Evolutionary conservation across 2,329 filamentous ascomycete species (phyloP), one percentile per base, ranked within the genome.

Genomic region (Westerdykella aurantiaca): DNA sequence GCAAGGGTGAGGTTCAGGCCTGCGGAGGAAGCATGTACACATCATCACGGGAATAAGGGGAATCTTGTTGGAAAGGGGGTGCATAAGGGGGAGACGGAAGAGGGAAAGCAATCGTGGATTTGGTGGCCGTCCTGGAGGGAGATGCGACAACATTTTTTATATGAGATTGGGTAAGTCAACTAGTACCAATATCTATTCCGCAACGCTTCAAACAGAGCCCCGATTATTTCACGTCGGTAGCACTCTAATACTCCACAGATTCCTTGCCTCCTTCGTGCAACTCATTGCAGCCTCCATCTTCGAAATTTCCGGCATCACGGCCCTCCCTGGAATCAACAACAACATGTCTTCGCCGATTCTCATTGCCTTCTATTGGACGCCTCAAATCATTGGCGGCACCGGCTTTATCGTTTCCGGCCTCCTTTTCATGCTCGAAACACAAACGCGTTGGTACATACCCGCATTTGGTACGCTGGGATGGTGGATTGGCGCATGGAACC

Each of bases 381-480:
- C 78, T 0, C 77, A 85, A 55, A 76, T 85, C 6, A 64, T 85
- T 2, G 82, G 82, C 4, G 81, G 81, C 1, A 58, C 60, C 0
- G 79, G 81, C 4, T 85, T 86, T 62, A 75, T 84, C 46, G 55
- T 81, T 18, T 82, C 72, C 23, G 72, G 69, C 17, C 55, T 68
- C 2, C 63, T 85, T 1, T 85, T 83, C 62, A 83, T 83, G 74
- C 55, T 85, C 6, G 82, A 86, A 61, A 83, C 80, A 2, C 82
- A 85, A 61, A 58, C 71, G 34, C 74, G 70, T 37, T 86, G 82
- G 82, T 85, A 78, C 52, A 65, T 69, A 11, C 81, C 82, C 0
- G 78, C 79, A 0, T 70, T 69, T 3, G 57, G 62, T 3, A 68
- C 79, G 0, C 69, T 86, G 1, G 82, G 82, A 3, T 85, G 82